Evolutionary conservation across 1,284 basidiomycete species (phyloP).

Genomic region (Pyrrhoderma noxium): DNA sequence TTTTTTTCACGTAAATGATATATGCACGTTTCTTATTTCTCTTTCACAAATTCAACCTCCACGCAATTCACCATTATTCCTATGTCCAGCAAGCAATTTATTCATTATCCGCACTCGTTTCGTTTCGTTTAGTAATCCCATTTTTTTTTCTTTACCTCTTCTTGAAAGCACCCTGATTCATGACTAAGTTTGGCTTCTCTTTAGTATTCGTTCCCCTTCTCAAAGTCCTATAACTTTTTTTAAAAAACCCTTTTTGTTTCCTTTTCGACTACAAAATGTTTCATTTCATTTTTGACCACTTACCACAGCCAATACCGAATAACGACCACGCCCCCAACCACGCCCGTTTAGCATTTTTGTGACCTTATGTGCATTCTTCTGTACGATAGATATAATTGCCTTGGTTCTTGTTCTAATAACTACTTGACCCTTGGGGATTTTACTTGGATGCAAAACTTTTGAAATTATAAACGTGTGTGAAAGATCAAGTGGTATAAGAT

Average conservation of each 20-base stretch:
- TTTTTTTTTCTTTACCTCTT: neutral
- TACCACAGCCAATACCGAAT: neutral
- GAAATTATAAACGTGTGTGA: too few species aligned
- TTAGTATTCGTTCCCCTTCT: neutral
- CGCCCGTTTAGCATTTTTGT: constrained; percentile 5
- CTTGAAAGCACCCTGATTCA: constrained; percentile 3
- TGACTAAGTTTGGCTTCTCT: constrained; percentile 1
- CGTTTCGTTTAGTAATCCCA: neutral
- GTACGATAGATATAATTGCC: constrained; percentile 15
- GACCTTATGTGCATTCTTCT: constrained; percentile 14
- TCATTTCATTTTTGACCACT: neutral
- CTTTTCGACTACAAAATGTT: neutral
- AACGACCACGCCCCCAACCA: constrained; percentile 1
- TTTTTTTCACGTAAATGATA: constrained; percentile 1
- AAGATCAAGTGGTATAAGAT: too few species aligned
- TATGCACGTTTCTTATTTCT: constrained; percentile 13
- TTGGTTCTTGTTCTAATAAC: constrained; percentile 1
- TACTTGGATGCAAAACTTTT: too few species aligned
- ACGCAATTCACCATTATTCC: constrained; percentile 15
- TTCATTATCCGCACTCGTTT: neutral
- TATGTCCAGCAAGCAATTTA: constrained; percentile 15
- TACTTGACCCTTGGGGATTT: neutral
- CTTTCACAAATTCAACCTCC: neutral
- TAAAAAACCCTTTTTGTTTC: neutral
- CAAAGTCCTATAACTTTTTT: constrained; percentile 6